Base-by-base conservation (phyloP, 345 rosid species). In the Salix exigua region DNA sequence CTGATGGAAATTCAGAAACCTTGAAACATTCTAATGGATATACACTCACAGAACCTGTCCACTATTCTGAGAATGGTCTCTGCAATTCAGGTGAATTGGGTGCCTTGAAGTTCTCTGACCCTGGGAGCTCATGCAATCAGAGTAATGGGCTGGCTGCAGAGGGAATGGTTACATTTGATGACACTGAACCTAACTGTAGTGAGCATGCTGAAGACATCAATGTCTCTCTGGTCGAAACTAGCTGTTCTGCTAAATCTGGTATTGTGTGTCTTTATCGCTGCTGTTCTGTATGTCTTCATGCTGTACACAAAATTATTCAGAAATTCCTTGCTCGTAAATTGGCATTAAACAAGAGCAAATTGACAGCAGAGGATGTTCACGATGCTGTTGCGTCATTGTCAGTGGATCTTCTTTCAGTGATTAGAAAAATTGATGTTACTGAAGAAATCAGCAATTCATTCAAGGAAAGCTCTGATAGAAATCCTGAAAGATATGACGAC, bases 331-430 rank as follows among this genome's bases (percentile, higher is more conserved):
- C 78, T 55, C 85, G 72, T 30, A 73, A 86, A 73, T 69, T 82
- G 89, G 88, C 83, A 74, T 76, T 77, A 30, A 82, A 83, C 77
- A 75, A 70, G 58, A 81, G 78, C 70, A 6, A 37, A 72, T 85
- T 86, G 81, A 85, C 84, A 4, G 83, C 83, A 28, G 98, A 92
- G 69, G 89, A 89, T 68, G 72, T 92, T 60, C 98, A 96, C 73
- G 91, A 92, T 66, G 84, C 79, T 28, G 93, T 92, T 73, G 88
- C 91, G 23, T 87, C 93, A 44, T 77, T 96, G 83, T 93, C 94
- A 5, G 86, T 86, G 73, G 85, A 87, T 78, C 89, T 93, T 73
- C 85, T 89, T 60, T 86, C 95, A 35, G 85, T 85, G 7, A 83
- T 92, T 44, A 86, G 89, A 70, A 90, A 85, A 78, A 82, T 73